Evolutionary conservation across 352 stramenopile genomes (phyloP).

Genomic region (Blastocystis sp.): DNA sequence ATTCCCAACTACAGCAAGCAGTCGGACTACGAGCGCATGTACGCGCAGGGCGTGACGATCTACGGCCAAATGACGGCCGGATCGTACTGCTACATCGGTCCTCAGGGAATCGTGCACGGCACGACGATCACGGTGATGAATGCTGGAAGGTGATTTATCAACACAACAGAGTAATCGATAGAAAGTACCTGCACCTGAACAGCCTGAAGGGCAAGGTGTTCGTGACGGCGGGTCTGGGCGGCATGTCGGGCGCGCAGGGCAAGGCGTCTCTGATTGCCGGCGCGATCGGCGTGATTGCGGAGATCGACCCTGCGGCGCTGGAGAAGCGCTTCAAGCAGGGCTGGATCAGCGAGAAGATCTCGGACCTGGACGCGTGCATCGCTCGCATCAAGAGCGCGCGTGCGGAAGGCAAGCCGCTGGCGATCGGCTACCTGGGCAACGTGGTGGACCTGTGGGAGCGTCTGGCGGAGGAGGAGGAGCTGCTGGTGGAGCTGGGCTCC

Average conservation of each 20-base stretch:
- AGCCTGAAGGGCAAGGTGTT: constrained; percentile 71
- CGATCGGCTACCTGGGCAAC: constrained; percentile 73
- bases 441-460: constrained; percentile 74
- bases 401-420: constrained; percentile 67
- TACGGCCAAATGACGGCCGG: constrained; percentile 78
- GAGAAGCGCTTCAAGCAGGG: constrained; percentile 73
- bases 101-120: constrained; percentile 76
- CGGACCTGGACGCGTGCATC: constrained; percentile 67
- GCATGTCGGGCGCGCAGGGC: constrained; percentile 72
- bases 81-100: constrained; percentile 79
- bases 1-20: constrained; percentile 76
- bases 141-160: constrained; percentile 59
- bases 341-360: constrained; percentile 73
- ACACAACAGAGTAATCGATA: constrained; percentile 29
- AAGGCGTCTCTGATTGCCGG: constrained; percentile 66
- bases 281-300: constrained; percentile 72
- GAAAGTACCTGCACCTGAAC: constrained; percentile 72
- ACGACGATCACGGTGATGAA: constrained; percentile 79
- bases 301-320: constrained; percentile 70
- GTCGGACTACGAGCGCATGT: constrained; percentile 75
- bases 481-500: constrained; percentile 72
- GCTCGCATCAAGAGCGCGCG: constrained; percentile 43
- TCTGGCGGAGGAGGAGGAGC: constrained; percentile 67
- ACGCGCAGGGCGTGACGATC: constrained; percentile 70
- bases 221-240: constrained; percentile 72